Evolutionary conservation across 169 alveolate species (phyloP).

Genomic region (Eimeria praecox): DNA sequence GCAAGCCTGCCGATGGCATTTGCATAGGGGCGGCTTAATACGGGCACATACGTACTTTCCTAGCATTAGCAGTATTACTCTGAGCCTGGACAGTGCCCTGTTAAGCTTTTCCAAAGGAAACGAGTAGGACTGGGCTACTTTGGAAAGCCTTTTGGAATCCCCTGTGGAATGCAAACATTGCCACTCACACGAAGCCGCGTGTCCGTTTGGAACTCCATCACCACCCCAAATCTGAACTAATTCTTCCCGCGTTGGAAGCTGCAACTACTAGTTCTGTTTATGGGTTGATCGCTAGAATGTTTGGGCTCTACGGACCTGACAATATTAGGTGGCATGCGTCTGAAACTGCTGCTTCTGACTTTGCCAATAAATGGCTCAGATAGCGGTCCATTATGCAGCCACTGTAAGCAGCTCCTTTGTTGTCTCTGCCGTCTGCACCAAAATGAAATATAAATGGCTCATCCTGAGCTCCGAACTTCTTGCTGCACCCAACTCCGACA

Average conservation of each 20-base stretch:
- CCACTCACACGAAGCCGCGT: background rate
- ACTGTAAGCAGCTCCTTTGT: background rate
- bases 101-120: slow-evolving; percentile 57
- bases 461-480: background rate
- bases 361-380: slow-evolving; percentile 37
- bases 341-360: slow-evolving; percentile 51
- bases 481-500: background rate
- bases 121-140: slow-evolving; percentile 64
- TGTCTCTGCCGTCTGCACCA: slow-evolving; percentile 28
- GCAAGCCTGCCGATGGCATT: background rate
- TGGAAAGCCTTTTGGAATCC: slow-evolving; percentile 35
- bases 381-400: slow-evolving; percentile 71
- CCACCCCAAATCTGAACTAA: background rate
- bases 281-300: background rate
- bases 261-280: background rate
- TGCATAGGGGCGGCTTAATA: background rate
- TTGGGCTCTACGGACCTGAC: slow-evolving; percentile 29
- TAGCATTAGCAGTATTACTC: slow-evolving; percentile 41
- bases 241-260: background rate
- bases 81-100: slow-evolving; percentile 62
- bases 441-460: background rate
- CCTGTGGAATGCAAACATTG: slow-evolving; percentile 5
- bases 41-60: slow-evolving; percentile 18
- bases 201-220: background rate
- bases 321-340: slow-evolving; percentile 47